Base-by-base conservation (phyloP, 2,329 filamentous ascomycete species). In the Neurospora sp. region DNA sequence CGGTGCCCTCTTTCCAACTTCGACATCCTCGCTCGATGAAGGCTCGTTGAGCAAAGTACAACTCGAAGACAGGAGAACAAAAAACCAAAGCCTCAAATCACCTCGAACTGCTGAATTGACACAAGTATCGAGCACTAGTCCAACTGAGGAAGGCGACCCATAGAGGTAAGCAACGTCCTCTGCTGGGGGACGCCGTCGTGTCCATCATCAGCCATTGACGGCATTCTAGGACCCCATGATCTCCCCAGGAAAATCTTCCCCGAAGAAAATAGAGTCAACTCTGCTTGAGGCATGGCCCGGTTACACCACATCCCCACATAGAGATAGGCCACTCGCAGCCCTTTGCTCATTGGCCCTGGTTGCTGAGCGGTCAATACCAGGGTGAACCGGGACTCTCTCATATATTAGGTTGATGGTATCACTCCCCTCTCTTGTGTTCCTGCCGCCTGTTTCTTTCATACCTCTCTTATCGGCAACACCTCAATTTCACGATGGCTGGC, bases 401-500 rank as follows among this genome's bases (percentile, higher is more conserved):
- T 17, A 36, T 28, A 33, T 62, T n/a, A 62, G 33, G 15, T 62
- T 62, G 28, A 33, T 36, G 23, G 5, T 62, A 17, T 17, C 58
- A 38, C 36, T 4, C n/a, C 13, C 33, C 17, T 28, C 9, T 36
- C 33, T 17, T 17, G 38, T 52, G 40, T 42, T 38, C 40, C 23
- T 19, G 11, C 28, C 39, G 46, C 17, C 28, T 10, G 52, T 36
- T 58, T 17, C 52, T 62, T 17, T n/a, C 40, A 28, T 28, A 62
- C 23, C 66, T 8, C 11, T 66, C 10, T 36, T n/a, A 10, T 62
- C 52, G 28, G 1, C 28, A 10, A 0, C 52, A 62, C 52, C 28
- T 2, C 52, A 17, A 62, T 4, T 2, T 5, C 19, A 81, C 36
- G 68, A 86, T 86, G 83, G 83, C 82, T 68, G 83, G 83, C 72